phyloP scores from a whole-genome alignment of 192 early-diverging fungal genomes.

The Coemansia sp. region DNA sequence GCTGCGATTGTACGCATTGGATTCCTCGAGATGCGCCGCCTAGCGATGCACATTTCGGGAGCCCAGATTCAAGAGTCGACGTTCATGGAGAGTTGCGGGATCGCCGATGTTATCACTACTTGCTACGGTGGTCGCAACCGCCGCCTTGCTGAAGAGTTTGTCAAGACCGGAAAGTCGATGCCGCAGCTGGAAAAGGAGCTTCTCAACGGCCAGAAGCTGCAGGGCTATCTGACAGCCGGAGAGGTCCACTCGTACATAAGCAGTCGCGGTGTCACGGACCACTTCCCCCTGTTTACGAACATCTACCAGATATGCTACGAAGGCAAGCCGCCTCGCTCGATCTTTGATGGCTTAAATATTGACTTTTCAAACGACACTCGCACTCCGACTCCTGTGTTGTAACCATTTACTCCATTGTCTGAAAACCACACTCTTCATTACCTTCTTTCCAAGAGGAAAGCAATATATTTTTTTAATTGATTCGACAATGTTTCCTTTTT shows the following conservation, averaged over 20 bases:
- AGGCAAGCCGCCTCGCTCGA: conserved; percentile 62
- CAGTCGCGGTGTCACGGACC: conserved; percentile 58
- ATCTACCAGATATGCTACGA: conserved; percentile 94
- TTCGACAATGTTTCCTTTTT: too few species aligned
- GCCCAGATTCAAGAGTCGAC: conserved; percentile 85
- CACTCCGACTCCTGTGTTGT: conserved; percentile 16
- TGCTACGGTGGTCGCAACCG: conserved; percentile 97
- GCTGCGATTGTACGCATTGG: conserved; percentile 97
- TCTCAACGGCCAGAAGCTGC: conserved; percentile 96
- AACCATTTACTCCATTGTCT: background rate
- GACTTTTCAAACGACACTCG: conserved; percentile 47
- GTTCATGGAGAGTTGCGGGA: conserved; percentile 96
- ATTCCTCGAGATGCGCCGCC: conserved; percentile 92
- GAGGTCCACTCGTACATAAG: conserved; percentile 83
- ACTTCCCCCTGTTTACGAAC: conserved; percentile 91
- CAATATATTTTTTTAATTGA: too few species aligned
- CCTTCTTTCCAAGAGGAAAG: too few species aligned
- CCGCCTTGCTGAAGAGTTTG: conserved; percentile 87
- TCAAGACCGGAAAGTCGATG: conserved; percentile 90
- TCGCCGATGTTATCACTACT: conserved; percentile 95
- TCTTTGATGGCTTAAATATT: conserved; percentile 57
- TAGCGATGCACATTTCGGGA: conserved; percentile 79
- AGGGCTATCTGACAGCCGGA: conserved; percentile 88
- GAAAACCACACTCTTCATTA: too few species aligned
- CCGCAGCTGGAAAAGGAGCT: conserved; percentile 86